Conservation (phyloP, 2,329 filamentous ascomycete species). For the Podosphaera aphanis region DNA sequence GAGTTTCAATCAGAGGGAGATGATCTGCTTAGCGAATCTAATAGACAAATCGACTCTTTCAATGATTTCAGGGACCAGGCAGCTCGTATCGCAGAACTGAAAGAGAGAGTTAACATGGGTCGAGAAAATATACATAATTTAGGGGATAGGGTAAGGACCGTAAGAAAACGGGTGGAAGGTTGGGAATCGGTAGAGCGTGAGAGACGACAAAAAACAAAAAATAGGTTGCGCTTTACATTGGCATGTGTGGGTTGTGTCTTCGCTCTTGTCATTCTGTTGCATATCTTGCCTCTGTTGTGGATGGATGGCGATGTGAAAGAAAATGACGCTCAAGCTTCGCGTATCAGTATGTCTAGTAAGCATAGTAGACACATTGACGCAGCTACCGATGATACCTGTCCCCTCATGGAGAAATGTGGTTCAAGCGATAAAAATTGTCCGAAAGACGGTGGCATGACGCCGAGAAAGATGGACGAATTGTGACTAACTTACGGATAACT, state of each 20-base stretch:
- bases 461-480: too few species aligned
- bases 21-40: constrained; percentile 35
- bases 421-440: too few species aligned
- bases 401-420: too few species aligned
- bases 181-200: constrained; percentile 45
- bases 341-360: too few species aligned
- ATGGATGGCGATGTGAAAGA: neutral
- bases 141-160: constrained; percentile 37
- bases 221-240: constrained; percentile 39
- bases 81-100: constrained; percentile 34
- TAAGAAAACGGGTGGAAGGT: constrained; percentile 37
- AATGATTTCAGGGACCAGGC: constrained; percentile 42
- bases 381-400: too few species aligned
- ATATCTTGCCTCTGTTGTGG: neutral
- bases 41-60: constrained; percentile 27
- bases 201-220: constrained; percentile 44
- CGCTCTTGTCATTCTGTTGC: neutral
- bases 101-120: constrained; percentile 34
- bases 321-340: too few species aligned
- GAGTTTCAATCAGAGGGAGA: constrained; percentile 36
- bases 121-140: constrained; percentile 35
- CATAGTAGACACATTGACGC: too few species aligned
- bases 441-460: too few species aligned
- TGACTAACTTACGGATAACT: too few species aligned
- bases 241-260: neutral